Percentiles rank a stretch among this genome's conserved stretches.
Conservation (phyloP, 2,329 filamentous ascomycete species). For the Byssothecium circinans region DNA sequence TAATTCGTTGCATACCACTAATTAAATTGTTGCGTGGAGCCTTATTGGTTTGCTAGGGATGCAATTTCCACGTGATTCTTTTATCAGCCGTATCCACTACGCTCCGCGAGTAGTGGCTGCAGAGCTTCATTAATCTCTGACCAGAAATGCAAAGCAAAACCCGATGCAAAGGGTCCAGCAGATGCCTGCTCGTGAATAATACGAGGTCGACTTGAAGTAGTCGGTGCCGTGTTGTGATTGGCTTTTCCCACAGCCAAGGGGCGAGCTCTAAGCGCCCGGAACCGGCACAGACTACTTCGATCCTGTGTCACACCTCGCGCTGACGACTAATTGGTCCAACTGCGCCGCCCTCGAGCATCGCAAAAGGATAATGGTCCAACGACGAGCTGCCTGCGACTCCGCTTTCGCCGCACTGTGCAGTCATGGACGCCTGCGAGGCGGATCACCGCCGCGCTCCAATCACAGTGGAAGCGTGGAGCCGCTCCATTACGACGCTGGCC, state of each 20-base stretch:
- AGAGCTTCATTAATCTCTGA: slow-evolving; percentile 3
- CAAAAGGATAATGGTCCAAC: slow-evolving; percentile 26
- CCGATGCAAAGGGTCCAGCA: neutral
- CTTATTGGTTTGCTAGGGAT: no score
- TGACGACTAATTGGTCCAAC: slow-evolving; percentile 34
- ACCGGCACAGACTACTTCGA: slow-evolving; percentile 16
- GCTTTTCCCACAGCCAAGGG: slow-evolving; percentile 8
- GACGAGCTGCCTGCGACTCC: slow-evolving; percentile 35
- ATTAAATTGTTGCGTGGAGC: no score
- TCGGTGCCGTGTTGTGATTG: slow-evolving; percentile 26
- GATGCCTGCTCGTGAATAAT: slow-evolving; percentile 1
- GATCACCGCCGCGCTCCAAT: slow-evolving; percentile 31
- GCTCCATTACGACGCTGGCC: slow-evolving; percentile 22
- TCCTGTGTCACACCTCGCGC: slow-evolving; percentile 29
- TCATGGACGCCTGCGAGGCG: slow-evolving; percentile 22
- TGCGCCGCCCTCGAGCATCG: slow-evolving; percentile 36
- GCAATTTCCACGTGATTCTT: no score
- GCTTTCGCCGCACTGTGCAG: slow-evolving; percentile 20
- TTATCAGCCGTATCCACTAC: no score
- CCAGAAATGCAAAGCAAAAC: neutral
- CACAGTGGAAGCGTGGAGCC: slow-evolving; percentile 17
- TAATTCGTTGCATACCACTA: no score
- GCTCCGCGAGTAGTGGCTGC: no score
- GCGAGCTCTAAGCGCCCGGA: slow-evolving; percentile 34
- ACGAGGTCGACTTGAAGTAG: slow-evolving; percentile 14